Evolutionary conservation across 345 rosid species (phyloP).

Genomic region (Eucalyptus cladocalyx): DNA sequence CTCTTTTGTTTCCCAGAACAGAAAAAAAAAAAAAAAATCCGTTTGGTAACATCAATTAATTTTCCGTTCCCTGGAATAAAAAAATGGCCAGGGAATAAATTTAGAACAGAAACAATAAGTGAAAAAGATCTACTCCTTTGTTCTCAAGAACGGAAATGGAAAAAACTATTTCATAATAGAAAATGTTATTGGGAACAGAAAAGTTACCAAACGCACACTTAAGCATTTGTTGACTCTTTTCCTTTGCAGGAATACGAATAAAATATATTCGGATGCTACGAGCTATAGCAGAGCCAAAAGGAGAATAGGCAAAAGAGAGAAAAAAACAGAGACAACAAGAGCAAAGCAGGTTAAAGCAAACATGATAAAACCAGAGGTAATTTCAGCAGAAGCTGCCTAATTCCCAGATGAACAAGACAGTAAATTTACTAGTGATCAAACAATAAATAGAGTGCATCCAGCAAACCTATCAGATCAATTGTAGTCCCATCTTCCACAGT

Average conservation of each 20-base stretch:
- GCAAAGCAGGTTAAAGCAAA: background rate
- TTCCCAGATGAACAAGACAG: background rate
- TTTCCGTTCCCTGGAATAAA: too few relatives aligned
- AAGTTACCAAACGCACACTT: too few relatives aligned
- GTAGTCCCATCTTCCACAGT: slow-evolving; percentile 90
- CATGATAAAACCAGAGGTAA: background rate
- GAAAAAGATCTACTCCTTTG: too few relatives aligned
- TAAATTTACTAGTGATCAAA: background rate
- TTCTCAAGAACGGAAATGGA: too few relatives aligned
- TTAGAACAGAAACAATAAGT: too few relatives aligned
- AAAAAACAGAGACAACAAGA: background rate
- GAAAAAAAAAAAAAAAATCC: too few relatives aligned
- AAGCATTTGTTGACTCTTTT: background rate
- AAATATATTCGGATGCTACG: background rate
- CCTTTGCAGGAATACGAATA: background rate
- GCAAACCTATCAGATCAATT: slow-evolving; percentile 81
- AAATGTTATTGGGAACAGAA: too few relatives aligned
- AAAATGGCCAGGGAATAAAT: too few relatives aligned
- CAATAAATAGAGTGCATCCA: background rate
- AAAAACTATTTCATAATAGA: too few relatives aligned
- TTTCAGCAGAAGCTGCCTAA: background rate
- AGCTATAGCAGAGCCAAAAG: background rate
- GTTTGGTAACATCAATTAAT: too few relatives aligned
- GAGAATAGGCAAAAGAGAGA: background rate
- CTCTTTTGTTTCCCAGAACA: too few relatives aligned